Conservation (phyloP, 257 asterid genomes). For the Solanum piurae region DNA sequence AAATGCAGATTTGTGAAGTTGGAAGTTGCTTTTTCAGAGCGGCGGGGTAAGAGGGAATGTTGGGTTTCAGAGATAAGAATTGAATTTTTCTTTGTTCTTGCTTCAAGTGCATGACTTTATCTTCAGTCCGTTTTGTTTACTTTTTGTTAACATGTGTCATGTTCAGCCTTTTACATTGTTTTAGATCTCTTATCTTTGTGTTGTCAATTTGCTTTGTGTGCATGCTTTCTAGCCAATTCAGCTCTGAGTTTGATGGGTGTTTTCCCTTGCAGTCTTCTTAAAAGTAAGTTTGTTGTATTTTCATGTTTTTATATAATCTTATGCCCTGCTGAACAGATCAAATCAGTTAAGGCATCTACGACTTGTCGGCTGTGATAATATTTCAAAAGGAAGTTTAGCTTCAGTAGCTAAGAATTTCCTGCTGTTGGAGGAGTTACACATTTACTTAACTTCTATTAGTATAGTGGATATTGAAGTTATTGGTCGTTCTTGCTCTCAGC, state of each 20-base stretch:
- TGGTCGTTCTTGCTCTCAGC: constrained; percentile 26
- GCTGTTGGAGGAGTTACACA: constrained; percentile 40
- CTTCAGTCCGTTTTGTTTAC: neutral
- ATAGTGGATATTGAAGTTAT: constrained; percentile 5
- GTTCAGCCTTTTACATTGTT: neutral
- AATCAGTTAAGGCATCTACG: constrained; percentile 25
- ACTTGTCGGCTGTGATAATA: constrained; percentile 3
- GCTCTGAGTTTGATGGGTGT: neutral
- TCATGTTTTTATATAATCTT: neutral
- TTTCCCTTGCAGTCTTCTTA: neutral
- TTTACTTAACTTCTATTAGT: neutral
- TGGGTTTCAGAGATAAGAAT: neutral
- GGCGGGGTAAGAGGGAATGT: neutral
- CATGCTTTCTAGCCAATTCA: neutral
- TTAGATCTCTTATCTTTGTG: neutral
- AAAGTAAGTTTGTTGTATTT: neutral
- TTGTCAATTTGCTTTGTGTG: neutral
- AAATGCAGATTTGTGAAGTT: neutral
- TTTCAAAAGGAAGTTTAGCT: constrained; percentile 3
- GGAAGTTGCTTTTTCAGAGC: neutral
- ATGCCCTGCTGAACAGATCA: constrained; percentile 20
- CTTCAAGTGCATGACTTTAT: neutral
- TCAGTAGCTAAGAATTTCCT: constrained; percentile 22
- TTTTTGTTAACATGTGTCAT: neutral
- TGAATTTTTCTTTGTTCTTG: neutral